Evolutionary conservation across 208 protist species (phyloP).

Genomic region (Porcisia hertigi): DNA sequence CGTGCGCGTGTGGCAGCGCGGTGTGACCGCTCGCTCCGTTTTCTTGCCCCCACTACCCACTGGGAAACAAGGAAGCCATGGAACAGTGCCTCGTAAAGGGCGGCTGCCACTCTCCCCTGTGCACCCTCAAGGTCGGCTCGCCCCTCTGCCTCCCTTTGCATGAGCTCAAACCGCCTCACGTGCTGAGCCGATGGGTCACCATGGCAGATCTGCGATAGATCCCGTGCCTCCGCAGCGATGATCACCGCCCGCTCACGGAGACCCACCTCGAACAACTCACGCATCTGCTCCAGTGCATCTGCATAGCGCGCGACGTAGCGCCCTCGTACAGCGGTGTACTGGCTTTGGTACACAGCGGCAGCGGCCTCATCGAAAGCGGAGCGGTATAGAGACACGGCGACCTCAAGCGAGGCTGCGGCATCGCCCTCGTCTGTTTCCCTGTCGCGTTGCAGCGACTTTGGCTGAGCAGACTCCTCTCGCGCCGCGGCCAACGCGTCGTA

Average conservation of each 20-base stretch:
- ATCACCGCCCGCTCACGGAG: constrained; percentile 16
- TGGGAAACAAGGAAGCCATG: background rate
- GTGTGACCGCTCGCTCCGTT: background rate
- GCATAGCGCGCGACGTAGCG: constrained; percentile 24
- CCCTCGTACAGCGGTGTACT: constrained; percentile 26
- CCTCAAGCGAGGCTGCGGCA: background rate
- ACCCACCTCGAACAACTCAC: background rate
- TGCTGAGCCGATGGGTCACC: constrained; percentile 2
- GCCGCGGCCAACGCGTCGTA: background rate
- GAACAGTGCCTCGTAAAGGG: background rate
- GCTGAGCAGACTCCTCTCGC: background rate
- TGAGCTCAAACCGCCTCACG: constrained; percentile 5
- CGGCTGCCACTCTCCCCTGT: background rate
- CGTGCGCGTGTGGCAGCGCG: background rate
- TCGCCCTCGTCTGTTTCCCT: background rate
- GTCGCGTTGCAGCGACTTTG: background rate
- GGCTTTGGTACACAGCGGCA: constrained; percentile 10
- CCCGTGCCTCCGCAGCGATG: constrained; percentile 19
- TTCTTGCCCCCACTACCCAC: background rate
- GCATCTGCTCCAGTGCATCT: constrained; percentile 4
- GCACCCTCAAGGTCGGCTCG: background rate
- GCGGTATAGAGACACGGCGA: background rate
- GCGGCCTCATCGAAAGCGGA: constrained; percentile 18
- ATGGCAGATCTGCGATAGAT: background rate
- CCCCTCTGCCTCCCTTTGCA: background rate